Conservation (phyloP, 805 yeast species). For the Myxozyma udenii region DNA sequence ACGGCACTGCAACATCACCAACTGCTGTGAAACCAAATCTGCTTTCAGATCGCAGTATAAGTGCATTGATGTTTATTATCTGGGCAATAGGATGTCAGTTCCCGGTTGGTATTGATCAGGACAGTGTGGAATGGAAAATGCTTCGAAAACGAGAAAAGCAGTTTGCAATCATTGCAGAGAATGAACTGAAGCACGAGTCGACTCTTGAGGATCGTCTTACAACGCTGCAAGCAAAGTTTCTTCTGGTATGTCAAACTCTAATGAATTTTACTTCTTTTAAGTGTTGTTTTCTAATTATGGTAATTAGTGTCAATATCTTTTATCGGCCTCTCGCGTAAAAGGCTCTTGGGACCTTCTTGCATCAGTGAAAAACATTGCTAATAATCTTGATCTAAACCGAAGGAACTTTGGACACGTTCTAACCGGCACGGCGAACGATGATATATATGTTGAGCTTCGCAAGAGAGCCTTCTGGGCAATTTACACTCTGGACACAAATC, state of each 20-base stretch:
- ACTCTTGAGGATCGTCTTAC: slow-evolving; percentile 8
- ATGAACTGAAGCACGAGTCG: slow-evolving; percentile 10
- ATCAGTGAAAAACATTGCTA: slow-evolving; percentile 12
- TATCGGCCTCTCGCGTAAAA: slow-evolving; percentile 21
- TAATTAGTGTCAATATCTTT: slow-evolving; percentile 13
- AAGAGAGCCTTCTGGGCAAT: slow-evolving; percentile 24
- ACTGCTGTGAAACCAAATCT: slow-evolving; percentile 2
- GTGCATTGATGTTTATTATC: slow-evolving; percentile 20
- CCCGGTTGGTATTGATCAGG: slow-evolving; percentile 9
- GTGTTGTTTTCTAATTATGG: background rate
- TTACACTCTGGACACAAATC: slow-evolving; percentile 21
- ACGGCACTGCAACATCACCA: too few species aligned
- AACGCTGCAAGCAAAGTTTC: slow-evolving; percentile 18
- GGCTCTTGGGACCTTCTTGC: slow-evolving; percentile 20
- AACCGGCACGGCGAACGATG: slow-evolving; percentile 3
- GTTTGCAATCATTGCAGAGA: slow-evolving; percentile 15
- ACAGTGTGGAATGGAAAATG: slow-evolving; percentile 1
- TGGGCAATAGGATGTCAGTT: slow-evolving; percentile 23
- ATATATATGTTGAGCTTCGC: slow-evolving; percentile 10
- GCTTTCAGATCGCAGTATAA: slow-evolving; percentile 9
- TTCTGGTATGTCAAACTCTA: too few species aligned
- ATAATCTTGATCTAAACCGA: slow-evolving; percentile 17
- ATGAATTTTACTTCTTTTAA: background rate
- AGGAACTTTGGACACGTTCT: slow-evolving; percentile 4
- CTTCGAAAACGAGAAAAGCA: slow-evolving; percentile 13